Evolutionary conservation across 1,139 yeast genomes (phyloP).

Genomic region (Magnusiomyces sp.): DNA sequence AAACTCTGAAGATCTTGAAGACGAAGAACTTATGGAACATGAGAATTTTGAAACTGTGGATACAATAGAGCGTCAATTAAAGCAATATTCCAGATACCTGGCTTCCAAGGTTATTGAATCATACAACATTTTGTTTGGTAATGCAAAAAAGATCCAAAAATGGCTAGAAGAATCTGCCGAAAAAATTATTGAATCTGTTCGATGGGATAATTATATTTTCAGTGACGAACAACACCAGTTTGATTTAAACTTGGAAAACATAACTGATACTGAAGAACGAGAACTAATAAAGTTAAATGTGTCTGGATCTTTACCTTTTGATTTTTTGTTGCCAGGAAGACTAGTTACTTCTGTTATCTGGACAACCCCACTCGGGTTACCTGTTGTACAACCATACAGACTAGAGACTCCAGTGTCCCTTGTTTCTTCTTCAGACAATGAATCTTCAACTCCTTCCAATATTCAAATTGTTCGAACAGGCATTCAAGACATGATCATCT

Average conservation of each 20-base stretch:
- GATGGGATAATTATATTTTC: slow-evolving; percentile 20
- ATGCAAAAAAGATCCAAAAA: slow-evolving; percentile 83
- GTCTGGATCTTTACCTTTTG: too few relatives aligned
- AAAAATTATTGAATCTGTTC: slow-evolving; percentile 54
- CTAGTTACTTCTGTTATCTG: slow-evolving; percentile 81
- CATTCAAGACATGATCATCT: slow-evolving; percentile 66
- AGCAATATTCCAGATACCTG: slow-evolving; percentile 44
- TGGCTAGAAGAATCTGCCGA: slow-evolving; percentile 82
- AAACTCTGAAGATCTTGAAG: slow-evolving; percentile 32
- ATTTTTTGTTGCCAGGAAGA: slow-evolving; percentile 24
- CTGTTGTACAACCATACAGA: slow-evolving; percentile 91
- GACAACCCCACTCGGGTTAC: slow-evolving; percentile 90
- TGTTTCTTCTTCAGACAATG: too few relatives aligned
- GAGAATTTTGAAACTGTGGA: not conserved
- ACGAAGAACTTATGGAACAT: slow-evolving; percentile 15
- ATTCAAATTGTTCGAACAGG: slow-evolving; percentile 44
- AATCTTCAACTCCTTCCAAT: too few relatives aligned
- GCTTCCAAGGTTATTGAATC: slow-evolving; percentile 67
- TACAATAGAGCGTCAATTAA: slow-evolving; percentile 2
- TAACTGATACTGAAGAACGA: not conserved
- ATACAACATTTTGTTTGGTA: slow-evolving; percentile 66
- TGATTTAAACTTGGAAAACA: not conserved
- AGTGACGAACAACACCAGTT: not conserved
- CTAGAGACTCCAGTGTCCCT: slow-evolving; percentile 47
- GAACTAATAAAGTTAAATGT: too few relatives aligned